Base-by-base conservation (phyloP, 331 rosid species). In the Saraca asoca region DNA sequence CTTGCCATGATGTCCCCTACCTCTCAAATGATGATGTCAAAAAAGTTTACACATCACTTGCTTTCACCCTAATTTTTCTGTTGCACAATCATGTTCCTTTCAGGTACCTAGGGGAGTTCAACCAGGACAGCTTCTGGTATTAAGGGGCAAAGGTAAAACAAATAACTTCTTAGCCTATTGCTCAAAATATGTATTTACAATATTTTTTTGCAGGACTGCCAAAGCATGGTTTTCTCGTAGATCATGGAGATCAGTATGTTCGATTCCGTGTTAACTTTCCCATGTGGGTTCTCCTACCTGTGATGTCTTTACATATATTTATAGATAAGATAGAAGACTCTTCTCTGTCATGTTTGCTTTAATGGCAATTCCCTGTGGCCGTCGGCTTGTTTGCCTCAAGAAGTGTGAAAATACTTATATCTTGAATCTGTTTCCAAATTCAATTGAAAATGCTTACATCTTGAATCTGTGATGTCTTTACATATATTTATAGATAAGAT, bases 161-260 rank as follows among this genome's bases (percentile, higher is more conserved):
- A 66, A 64, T 39, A 42, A 33, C 45, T 29, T 60, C n/a, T n/a
- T n/a, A n/a, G n/a, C n/a, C 13, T 42, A 35, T 41, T 34, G 19
- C 45, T 51, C 1, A 52, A 62, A 31, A 56, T 56, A 16, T 58
- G 44, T 73, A 8, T 35, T 57, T 64, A 72, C 76, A 42, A 11
- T 54, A 9, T 34, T 52, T 52, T 77, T 68, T 34, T 88, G 80
- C 87, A 93, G 98, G 98, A 79, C 82, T 93, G 29, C 94, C 97
- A 13, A 90, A 88, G 83, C 88, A 87, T 72, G 97, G 97, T 35
- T 79, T 43, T 72, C 73, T 89, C 70, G 78, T 90, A 66, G 78
- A 69, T 65, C 86, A 82, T 80, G 98, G 98, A 64, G 90, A 93
- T 82, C 98, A 93, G 65, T 90, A 86, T 50, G 90, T 93, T 70